A percentile compares a stretch with the other conserved stretches of the same genome.
Conservation (phyloP, 495 filamentous ascomycete species). For the Symbiotaphrina buchneri region DNA sequence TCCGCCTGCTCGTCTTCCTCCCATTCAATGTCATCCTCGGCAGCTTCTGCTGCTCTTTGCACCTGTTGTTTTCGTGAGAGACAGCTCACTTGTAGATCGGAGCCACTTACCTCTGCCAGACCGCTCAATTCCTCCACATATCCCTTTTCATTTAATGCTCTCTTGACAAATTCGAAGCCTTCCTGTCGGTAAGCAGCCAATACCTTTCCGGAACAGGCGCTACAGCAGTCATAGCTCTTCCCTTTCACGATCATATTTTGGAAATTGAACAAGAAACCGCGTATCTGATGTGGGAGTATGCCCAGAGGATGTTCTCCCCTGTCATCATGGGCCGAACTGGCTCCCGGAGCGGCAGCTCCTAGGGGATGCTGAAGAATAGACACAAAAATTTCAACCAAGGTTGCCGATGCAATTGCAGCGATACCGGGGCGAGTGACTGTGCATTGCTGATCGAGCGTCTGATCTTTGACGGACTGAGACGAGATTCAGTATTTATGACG, state of each 20-base stretch:
- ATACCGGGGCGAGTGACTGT: slow-evolving; percentile 90
- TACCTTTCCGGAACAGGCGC: slow-evolving; percentile 68
- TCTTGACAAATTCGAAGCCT: slow-evolving; percentile 78
- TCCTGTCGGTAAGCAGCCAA: slow-evolving; percentile 43
- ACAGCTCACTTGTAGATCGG: not conserved
- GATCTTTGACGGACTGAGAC: slow-evolving; percentile 63
- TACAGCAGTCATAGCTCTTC: slow-evolving; percentile 71
- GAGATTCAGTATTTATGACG: slow-evolving; percentile 17
- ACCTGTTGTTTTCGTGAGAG: slow-evolving; percentile 19
- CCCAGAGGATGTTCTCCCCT: slow-evolving; percentile 60
- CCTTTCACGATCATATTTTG: slow-evolving; percentile 67
- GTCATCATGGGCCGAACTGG: slow-evolving; percentile 18
- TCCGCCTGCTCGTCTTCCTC: slow-evolving; percentile 31
- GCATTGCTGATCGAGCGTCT: slow-evolving; percentile 93
- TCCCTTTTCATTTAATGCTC: slow-evolving; percentile 59
- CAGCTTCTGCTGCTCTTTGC: slow-evolving; percentile 57
- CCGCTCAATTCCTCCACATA: slow-evolving; percentile 85
- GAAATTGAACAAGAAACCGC: slow-evolving; percentile 74
- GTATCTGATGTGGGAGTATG: slow-evolving; percentile 75
- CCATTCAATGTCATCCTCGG: slow-evolving; percentile 34
- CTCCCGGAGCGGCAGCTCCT: slow-evolving; percentile 17
- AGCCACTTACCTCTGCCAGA: slow-evolving; percentile 56
- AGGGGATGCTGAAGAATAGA: slow-evolving; percentile 72
- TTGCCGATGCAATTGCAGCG: slow-evolving; percentile 73
- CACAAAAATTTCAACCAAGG: slow-evolving; percentile 77